Percentiles rank a stretch among this genome's conserved stretches.
Evolutionary conservation across 129 eudicot genomes (phyloP).

Genomic region (Mikania micrantha): DNA sequence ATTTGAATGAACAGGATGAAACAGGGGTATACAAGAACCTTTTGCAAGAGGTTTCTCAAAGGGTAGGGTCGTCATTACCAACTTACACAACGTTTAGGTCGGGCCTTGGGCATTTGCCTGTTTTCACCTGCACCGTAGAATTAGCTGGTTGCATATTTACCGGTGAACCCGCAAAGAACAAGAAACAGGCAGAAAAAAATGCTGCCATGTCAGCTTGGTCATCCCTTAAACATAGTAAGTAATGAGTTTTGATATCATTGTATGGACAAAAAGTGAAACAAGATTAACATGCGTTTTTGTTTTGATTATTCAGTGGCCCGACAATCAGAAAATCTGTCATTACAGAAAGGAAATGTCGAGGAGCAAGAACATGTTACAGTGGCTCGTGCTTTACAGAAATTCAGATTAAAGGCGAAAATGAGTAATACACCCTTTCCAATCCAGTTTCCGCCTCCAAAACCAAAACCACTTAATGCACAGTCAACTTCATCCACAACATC

Average conservation of each 20-base stretch:
- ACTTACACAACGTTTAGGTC: constrained; percentile 67
- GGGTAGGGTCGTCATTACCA: constrained; percentile 88
- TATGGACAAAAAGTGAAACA: neutral
- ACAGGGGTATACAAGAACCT: constrained; percentile 96
- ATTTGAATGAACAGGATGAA: constrained; percentile 57
- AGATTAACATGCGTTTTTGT: neutral
- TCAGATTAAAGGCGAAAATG: constrained; percentile 50
- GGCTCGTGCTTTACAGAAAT: constrained; percentile 77
- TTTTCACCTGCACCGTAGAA: constrained; percentile 82
- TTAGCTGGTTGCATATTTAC: constrained; percentile 76
- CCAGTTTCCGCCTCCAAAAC: constrained; percentile 53
- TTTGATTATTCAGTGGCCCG: constrained; percentile 45
- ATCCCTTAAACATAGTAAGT: constrained; percentile 72
- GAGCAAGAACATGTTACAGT: constrained; percentile 84
- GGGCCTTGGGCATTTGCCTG: constrained; percentile 85
- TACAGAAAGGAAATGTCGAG: constrained; percentile 46
- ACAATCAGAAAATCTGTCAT: constrained; percentile 44
- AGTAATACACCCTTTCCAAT: constrained; percentile 58
- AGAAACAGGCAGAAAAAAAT: constrained; percentile 96
- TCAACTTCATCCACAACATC: constrained; percentile 51
- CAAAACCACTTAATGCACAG: constrained; percentile 38
- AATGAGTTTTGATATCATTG: neutral
- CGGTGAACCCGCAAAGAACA: constrained; percentile 87
- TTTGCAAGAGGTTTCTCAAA: constrained; percentile 92
- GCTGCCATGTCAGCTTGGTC: constrained; percentile 99